Evolutionary conservation across 306 rosid genomes (phyloP).

Genomic region (Ormosia emarginata): DNA sequence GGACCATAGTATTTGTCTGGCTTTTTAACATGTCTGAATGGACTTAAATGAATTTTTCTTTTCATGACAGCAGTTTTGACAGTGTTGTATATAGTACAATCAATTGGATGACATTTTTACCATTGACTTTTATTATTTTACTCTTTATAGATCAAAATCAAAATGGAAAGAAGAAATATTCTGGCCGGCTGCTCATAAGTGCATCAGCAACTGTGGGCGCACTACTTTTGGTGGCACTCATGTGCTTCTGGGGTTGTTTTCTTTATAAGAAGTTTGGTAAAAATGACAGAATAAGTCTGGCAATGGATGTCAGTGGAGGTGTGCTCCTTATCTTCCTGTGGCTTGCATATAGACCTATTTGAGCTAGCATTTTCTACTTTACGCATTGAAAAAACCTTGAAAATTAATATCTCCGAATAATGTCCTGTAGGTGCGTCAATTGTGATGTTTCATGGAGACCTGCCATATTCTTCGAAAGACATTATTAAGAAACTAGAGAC

Average conservation of each 20-base stretch:
- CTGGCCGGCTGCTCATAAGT: constrained; percentile 91
- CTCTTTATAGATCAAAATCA: constrained; percentile 53
- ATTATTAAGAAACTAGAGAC: constrained; percentile 91
- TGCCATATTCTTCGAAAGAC: constrained; percentile 97
- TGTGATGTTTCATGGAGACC: constrained; percentile 98
- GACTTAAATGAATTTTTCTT: background rate
- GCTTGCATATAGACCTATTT: constrained; percentile 18
- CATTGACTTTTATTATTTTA: constrained; percentile 11
- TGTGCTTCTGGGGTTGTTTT: constrained; percentile 99
- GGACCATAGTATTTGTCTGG: background rate
- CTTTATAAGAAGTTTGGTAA: constrained; percentile 90
- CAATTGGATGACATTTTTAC: constrained; percentile 14
- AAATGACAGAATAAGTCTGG: constrained; percentile 63
- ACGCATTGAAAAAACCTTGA: constrained; percentile 10
- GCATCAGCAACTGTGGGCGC: constrained; percentile 99
- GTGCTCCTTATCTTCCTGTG: constrained; percentile 28
- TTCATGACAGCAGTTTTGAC: constrained; percentile 5
- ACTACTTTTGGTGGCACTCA: constrained; percentile 94
- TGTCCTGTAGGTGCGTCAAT: constrained; percentile 77
- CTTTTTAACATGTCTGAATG: constrained; percentile 12
- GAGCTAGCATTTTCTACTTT: constrained; percentile 14
- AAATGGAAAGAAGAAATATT: constrained; percentile 73
- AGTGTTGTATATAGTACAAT: background rate
- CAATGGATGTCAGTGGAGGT: constrained; percentile 90
- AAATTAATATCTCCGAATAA: constrained; percentile 25